Conservation (phyloP, 1,139 yeast species). For the Pneumocystis murina region DNA sequence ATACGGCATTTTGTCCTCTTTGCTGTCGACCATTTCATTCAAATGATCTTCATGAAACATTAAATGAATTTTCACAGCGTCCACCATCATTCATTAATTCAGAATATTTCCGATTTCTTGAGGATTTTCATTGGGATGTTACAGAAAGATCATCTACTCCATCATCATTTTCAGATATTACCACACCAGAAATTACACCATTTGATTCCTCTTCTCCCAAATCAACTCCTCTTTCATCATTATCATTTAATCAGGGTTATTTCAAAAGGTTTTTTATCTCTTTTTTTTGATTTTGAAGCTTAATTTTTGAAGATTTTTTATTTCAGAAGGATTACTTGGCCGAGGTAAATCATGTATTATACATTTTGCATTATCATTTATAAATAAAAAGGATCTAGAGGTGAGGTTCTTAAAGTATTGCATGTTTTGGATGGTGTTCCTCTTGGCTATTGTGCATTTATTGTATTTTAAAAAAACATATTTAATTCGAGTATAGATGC, state of each 20-base stretch:
- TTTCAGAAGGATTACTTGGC: neutral
- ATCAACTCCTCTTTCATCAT: neutral
- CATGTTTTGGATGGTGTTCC: constrained; percentile 58
- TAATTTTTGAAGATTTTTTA: neutral
- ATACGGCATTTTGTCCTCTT: neutral
- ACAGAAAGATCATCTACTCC: neutral
- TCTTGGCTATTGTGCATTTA: constrained; percentile 55
- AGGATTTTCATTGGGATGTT: neutral
- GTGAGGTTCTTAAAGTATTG: constrained; percentile 68
- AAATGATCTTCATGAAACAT: neutral
- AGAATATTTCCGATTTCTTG: neutral
- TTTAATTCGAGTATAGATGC: neutral
- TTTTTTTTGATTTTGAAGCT: neutral
- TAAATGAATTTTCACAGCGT: neutral
- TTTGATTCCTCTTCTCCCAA: neutral
- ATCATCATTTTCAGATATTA: neutral
- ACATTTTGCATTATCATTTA: neutral
- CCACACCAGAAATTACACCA: neutral
- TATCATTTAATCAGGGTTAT: neutral
- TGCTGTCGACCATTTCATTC: neutral
- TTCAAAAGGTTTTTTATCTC: neutral
- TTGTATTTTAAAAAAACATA: neutral
- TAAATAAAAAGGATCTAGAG: constrained; percentile 46
- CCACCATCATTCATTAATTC: neutral
- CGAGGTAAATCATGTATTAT: neutral